These are phyloP conservation scores for Periconia sp. DNA, from an alignment of 2,329 filamentous ascomycete genomes.

Conservation along the genomic window DNA sequence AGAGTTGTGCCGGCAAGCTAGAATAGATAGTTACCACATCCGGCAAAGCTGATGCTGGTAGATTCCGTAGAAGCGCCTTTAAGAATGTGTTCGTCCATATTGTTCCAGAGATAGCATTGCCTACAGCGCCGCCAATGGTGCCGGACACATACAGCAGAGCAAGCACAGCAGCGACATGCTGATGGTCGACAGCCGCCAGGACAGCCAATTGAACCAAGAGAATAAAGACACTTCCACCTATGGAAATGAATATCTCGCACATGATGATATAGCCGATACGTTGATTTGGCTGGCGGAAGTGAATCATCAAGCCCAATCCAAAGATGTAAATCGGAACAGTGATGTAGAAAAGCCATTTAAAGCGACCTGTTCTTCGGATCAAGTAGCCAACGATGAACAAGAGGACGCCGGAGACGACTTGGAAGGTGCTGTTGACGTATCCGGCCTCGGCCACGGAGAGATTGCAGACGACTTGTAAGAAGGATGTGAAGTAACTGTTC, in stretches of 20 bases:
- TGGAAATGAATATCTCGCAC: constrained; percentile 42
- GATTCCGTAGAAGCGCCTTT: constrained; percentile 7
- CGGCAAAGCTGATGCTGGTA: constrained; percentile 51
- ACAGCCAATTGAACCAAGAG: constrained; percentile 36
- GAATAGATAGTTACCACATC: constrained; percentile 53
- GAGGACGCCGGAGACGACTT: constrained; percentile 38
- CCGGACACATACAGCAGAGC: constrained; percentile 64
- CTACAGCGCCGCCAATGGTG: constrained; percentile 5
- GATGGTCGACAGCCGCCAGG: constrained; percentile 34
- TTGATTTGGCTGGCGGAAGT: constrained; percentile 33
- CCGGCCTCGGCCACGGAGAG: constrained; percentile 38
- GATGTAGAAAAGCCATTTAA: constrained; percentile 36
- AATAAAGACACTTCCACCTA: constrained; percentile 37
- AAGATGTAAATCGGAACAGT: constrained; percentile 37
- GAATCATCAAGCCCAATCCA: constrained; percentile 40
- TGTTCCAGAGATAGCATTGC: constrained; percentile 1
- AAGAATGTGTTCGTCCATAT: constrained; percentile 16
- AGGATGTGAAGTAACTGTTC: constrained; percentile 50
- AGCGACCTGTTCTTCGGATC: constrained; percentile 36
- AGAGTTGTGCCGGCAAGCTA: constrained; percentile 59
- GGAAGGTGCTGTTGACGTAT: constrained; percentile 48
- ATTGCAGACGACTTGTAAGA: constrained; percentile 48
- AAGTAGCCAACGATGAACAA: constrained; percentile 28
- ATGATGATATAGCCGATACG: constrained; percentile 41
- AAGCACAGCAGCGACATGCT: constrained; percentile 31